Percentiles rank a stretch among this genome's conserved stretches.
Evolutionary conservation across 2,329 filamentous ascomycete genomes (phyloP).

Genomic region (Aurifilum marmelostoma): DNA sequence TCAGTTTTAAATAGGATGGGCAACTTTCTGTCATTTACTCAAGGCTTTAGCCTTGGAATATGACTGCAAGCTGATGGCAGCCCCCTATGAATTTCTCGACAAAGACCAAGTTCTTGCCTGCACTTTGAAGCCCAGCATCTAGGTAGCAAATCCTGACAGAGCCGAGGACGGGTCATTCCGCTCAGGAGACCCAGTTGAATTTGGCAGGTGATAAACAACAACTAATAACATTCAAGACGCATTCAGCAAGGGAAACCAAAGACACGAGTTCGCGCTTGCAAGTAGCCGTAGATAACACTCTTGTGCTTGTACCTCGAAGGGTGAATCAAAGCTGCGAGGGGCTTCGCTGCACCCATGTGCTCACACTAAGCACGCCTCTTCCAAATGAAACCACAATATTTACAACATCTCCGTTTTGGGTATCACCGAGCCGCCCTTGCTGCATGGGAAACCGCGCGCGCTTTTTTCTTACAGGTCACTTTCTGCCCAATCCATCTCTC

Average conservation of each 20-base stretch:
- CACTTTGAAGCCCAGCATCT: background rate
- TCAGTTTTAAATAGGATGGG: background rate
- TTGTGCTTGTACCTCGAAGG: background rate
- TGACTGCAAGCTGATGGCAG: background rate
- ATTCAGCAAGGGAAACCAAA: background rate
- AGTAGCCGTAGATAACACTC: background rate
- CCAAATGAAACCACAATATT: too few species aligned
- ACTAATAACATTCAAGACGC: background rate
- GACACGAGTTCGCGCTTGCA: background rate
- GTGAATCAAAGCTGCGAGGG: background rate
- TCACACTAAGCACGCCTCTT: too few species aligned
- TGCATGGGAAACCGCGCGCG: background rate
- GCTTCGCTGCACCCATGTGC: background rate
- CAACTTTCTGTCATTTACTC: too few species aligned
- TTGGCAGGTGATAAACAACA: too few species aligned
- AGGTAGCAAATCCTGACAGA: background rate
- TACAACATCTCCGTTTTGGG: too few species aligned
- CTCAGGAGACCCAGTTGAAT: background rate
- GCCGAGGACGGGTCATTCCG: background rate
- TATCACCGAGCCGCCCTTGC: too few species aligned
- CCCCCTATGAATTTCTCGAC: background rate
- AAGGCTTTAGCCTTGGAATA: background rate
- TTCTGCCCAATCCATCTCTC: background rate
- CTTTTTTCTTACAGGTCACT: background rate
- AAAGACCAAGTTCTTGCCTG: background rate